A percentile compares a stretch with the other conserved stretches of the same genome.
Evolutionary conservation across 495 filamentous ascomycete species (phyloP).

Genomic region (Penicillium psychrofluorescens): DNA sequence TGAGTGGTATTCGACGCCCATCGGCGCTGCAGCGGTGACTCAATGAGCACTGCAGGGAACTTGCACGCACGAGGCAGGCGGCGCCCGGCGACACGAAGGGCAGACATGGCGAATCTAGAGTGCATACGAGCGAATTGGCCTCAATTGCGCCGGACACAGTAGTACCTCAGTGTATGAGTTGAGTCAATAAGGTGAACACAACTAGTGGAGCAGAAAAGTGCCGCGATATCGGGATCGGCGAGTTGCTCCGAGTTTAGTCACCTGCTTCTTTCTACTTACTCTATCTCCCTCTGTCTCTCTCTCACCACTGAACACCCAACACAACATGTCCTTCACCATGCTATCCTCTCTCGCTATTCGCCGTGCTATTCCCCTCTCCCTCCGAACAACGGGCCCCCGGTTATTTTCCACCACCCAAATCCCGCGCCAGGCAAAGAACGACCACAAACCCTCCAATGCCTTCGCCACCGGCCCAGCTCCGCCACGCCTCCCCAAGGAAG

Average conservation of each 20-base stretch:
- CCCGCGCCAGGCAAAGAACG: constrained; percentile 17
- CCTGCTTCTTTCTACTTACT: constrained; percentile 2
- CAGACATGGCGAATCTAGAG: constrained; percentile 11
- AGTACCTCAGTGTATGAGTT: too few relatives aligned
- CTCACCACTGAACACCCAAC: too few relatives aligned
- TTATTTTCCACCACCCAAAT: constrained; percentile 26
- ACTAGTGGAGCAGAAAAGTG: constrained; percentile 1
- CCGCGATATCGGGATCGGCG: constrained; percentile 22
- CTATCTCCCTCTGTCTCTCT: too few relatives aligned
- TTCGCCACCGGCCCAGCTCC: constrained; percentile 58
- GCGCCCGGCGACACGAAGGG: constrained; percentile 31
- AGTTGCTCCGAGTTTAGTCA: constrained; percentile 15
- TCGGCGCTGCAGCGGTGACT: constrained; percentile 33
- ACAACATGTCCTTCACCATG: constrained; percentile 6
- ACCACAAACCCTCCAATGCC: constrained; percentile 27
- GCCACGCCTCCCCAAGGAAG: constrained; percentile 74
- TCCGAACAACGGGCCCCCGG: constrained; percentile 15
- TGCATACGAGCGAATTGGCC: background rate
- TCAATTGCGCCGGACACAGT: too few relatives aligned
- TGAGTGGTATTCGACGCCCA: constrained; percentile 22
- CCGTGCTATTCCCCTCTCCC: constrained; percentile 12
- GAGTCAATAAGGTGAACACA: too few relatives aligned
- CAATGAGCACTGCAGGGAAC: constrained; percentile 14
- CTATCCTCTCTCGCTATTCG: constrained; percentile 6
- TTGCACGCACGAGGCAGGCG: constrained; percentile 29